These are phyloP conservation scores for Moringa oleifera DNA, from an alignment of 345 rosid genomes.

Conservation along the genomic window DNA sequence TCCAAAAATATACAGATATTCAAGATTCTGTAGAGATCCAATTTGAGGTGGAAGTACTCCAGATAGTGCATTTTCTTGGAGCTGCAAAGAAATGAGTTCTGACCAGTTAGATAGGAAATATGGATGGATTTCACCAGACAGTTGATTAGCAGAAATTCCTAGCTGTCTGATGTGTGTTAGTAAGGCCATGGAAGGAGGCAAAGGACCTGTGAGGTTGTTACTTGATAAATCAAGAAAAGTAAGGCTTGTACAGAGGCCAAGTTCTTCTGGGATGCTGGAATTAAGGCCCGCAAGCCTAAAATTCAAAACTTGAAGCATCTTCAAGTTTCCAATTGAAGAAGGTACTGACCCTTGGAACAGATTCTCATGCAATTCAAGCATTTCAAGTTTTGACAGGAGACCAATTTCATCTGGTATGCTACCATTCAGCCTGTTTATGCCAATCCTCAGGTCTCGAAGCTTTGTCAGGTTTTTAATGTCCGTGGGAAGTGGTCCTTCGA, in stretches of 20 bases:
- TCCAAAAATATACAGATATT: conserved; percentile 11
- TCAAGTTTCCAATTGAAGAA: conserved; percentile 28
- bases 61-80: conserved; percentile 63
- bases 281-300: conserved; percentile 49
- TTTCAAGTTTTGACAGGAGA: conserved; percentile 27
- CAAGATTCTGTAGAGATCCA: conserved; percentile 14
- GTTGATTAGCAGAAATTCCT: conserved; percentile 15
- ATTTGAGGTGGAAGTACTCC: conserved; percentile 21
- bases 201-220: conserved; percentile 42
- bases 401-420: conserved; percentile 32
- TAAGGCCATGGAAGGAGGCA: conserved; percentile 32
- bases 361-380: conserved; percentile 29
- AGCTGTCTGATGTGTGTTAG: conserved; percentile 12
- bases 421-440: conserved; percentile 23
- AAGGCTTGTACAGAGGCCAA: conserved; percentile 36
- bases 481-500: conserved; percentile 32
- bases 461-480: conserved; percentile 29
- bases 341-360: conserved; percentile 28
- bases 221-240: conserved; percentile 22
- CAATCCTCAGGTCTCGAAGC: conserved; percentile 28
- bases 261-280: conserved; percentile 43
- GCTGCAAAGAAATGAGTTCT: conserved; percentile 47
- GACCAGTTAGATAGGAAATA: conserved; percentile 35
- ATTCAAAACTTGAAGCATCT: conserved; percentile 44
- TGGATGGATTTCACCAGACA: conserved; percentile 20